A percentile compares a stretch with the other conserved stretches of the same genome.
phyloP scores from a whole-genome alignment of 192 early-diverging fungal genomes.

The Nowakowskiella sp. region DNA sequence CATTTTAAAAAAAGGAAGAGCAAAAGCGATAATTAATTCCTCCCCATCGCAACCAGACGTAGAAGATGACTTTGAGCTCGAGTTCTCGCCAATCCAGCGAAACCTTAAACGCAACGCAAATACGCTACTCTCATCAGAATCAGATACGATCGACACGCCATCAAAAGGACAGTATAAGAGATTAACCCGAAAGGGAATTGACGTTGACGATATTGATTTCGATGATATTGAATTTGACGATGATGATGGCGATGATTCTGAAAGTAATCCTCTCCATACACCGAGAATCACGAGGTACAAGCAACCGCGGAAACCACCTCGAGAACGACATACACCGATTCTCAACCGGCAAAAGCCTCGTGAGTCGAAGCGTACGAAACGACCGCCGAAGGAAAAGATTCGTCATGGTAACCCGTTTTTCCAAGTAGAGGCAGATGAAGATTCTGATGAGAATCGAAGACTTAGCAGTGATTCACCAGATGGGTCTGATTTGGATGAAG shows the following conservation, averaged over 20 bases:
- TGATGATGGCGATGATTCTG: slow-evolving; percentile 3
- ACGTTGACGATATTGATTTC: slow-evolving; percentile 9
- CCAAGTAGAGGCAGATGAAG: slow-evolving; percentile 32
- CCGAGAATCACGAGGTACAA: slow-evolving; percentile 12
- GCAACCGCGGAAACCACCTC: slow-evolving; percentile 12
- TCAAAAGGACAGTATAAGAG: neutral
- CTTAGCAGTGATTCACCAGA: no score
- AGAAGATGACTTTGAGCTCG: slow-evolving; percentile 9
- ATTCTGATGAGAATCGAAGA: slow-evolving; percentile 9
- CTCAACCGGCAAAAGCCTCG: neutral
- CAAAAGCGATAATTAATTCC: no score
- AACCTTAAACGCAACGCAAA: no score
- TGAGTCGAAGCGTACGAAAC: neutral
- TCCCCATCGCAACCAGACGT: neutral
- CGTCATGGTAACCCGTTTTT: slow-evolving; percentile 20
- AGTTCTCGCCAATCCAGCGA: no score
- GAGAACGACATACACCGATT: neutral
- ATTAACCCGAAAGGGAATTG: slow-evolving; percentile 7
- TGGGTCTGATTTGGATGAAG: slow-evolving; percentile 13
- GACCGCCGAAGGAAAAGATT: neutral
- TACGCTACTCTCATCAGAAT: slow-evolving; percentile 8
- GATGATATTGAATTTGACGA: slow-evolving; percentile 8
- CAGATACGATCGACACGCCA: neutral
- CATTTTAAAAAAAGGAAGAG: no score
- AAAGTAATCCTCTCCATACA: slow-evolving; percentile 8